Conservation (phyloP, 2,329 filamentous ascomycete species). For the Pseudogymnoascus sp. region DNA sequence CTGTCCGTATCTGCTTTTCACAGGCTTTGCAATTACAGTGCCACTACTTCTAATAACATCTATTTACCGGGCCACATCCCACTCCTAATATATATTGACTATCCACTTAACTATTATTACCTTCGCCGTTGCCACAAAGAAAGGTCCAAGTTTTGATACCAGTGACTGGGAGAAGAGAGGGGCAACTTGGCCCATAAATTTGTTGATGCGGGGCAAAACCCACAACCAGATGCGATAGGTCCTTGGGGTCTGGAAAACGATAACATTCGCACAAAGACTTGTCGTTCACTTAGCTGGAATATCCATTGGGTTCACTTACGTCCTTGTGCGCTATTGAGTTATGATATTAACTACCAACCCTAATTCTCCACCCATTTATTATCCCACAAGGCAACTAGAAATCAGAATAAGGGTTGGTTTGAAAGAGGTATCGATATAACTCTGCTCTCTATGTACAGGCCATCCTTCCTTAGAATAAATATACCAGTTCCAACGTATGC, state of each 20-base stretch:
- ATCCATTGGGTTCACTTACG: background rate
- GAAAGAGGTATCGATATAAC: background rate
- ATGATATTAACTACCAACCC: background rate
- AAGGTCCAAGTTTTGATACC: background rate
- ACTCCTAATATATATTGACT: background rate
- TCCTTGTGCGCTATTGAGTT: background rate
- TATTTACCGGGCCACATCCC: no score
- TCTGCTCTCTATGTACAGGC: slow-evolving; percentile 1
- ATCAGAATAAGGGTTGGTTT: background rate
- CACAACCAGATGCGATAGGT: slow-evolving; percentile 2
- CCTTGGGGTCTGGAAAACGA: background rate
- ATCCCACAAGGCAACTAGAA: slow-evolving; percentile 1
- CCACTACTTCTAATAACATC: background rate
- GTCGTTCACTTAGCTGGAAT: background rate
- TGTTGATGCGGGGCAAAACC: slow-evolving; percentile 4
- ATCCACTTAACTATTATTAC: background rate
- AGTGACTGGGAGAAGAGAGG: background rate
- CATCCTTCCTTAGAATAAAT: background rate
- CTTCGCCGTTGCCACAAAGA: background rate
- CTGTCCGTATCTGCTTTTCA: background rate
- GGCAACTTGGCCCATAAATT: background rate
- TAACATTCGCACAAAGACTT: slow-evolving; percentile 1
- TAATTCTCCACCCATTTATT: slow-evolving; percentile 6
- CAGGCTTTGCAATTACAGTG: background rate
- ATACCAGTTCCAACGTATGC: background rate